A percentile compares a stretch with the other conserved stretches of the same genome.
phyloP scores from a whole-genome alignment of 1,284 basidiomycete genomes.

The Stygiomarasmius scandens region DNA sequence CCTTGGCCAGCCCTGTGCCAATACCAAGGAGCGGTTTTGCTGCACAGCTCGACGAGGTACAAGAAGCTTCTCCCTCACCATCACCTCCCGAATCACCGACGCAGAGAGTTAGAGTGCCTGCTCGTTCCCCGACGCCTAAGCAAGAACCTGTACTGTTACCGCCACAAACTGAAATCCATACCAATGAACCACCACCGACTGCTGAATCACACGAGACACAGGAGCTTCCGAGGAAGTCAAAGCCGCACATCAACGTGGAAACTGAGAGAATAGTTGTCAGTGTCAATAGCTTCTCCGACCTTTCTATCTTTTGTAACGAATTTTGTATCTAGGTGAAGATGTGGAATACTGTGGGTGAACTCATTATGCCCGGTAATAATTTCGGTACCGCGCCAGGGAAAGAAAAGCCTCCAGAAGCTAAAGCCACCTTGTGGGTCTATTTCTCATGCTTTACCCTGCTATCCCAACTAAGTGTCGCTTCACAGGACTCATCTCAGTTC shows the following conservation, averaged over 20 bases:
- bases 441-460: background rate
- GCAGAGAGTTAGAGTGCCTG: background rate
- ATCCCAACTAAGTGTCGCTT: conserved; percentile 7
- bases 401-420: conserved; percentile 51
- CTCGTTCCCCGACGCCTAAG: background rate
- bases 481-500: conserved; percentile 58
- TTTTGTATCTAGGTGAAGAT: conserved; percentile 55
- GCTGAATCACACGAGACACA: conserved; percentile 1
- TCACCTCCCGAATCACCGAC: conserved; percentile 1
- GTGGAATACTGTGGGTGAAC: conserved; percentile 66
- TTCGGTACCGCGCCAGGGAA: conserved; percentile 36
- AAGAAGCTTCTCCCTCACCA: background rate
- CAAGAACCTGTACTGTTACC: background rate
- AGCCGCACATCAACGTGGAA: conserved; percentile 52
- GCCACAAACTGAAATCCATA: background rate
- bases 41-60: conserved; percentile 4
- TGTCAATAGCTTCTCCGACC: conserved; percentile 16
- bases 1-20: conserved; percentile 31
- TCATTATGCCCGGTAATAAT: conserved; percentile 59
- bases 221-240: conserved; percentile 24
- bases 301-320: background rate
- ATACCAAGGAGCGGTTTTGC: background rate
- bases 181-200: background rate
- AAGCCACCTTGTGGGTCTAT: conserved; percentile 65
- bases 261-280: conserved; percentile 64